Conservation (phyloP, 2,329 filamentous ascomycete species). For the Podosphaera fusca region DNA sequence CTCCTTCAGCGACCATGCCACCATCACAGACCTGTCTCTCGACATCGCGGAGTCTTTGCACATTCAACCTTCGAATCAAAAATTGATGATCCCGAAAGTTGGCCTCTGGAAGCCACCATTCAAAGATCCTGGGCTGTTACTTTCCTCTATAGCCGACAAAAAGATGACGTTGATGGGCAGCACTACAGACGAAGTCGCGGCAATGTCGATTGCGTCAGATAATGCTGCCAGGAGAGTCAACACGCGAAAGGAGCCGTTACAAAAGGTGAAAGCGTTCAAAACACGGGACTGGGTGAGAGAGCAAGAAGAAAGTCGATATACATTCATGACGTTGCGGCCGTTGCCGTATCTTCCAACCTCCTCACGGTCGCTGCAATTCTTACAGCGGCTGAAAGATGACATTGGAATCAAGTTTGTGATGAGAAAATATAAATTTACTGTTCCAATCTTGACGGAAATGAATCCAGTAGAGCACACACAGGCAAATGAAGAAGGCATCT, state of each 20-base stretch:
- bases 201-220: conserved; percentile 26
- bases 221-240: conserved; percentile 26
- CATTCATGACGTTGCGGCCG: conserved; percentile 56
- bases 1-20: conserved; percentile 22
- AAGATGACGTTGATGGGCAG: conserved; percentile 44
- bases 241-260: conserved; percentile 10
- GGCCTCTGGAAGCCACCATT: conserved; percentile 42
- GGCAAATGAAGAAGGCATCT: conserved; percentile 44
- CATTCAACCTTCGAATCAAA: conserved; percentile 41
- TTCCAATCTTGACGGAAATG: conserved; percentile 84
- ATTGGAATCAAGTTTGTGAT: conserved; percentile 68
- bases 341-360: conserved; percentile 58
- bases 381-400: conserved; percentile 57
- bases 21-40: conserved; percentile 33
- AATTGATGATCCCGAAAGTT: conserved; percentile 41
- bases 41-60: conserved; percentile 31
- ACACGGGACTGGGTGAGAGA: conserved; percentile 23
- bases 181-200: conserved; percentile 33
- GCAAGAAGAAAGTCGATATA: conserved; percentile 38
- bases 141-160: conserved; percentile 27
- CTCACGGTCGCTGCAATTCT: conserved; percentile 43
- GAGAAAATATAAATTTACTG: conserved; percentile 63
- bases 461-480: conserved; percentile 62
- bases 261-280: conserved; percentile 19
- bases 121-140: conserved; percentile 28